Evolutionary conservation across 805 yeast genomes (phyloP), one percentile per base, ranked within the genome.

Genomic region (Ascoidea tarda): DNA sequence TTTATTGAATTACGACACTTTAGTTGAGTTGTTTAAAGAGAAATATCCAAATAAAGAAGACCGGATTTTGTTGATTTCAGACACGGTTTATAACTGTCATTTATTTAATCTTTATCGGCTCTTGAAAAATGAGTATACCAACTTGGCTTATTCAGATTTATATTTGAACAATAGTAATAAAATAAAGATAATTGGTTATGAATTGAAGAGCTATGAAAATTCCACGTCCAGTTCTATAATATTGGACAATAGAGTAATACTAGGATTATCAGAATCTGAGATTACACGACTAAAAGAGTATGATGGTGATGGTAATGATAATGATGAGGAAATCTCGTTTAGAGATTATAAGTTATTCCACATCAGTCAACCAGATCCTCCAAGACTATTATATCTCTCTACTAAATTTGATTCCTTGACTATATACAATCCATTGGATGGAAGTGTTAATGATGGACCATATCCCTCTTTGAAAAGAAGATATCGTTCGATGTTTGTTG

Each of bases 401-500:
- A 88, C 98, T 0, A 72, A 78, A 47, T 89, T 90, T 60, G 62
- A 68, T 5, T 67, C 77, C 0, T 73, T 84, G 0, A 65, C 79
- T 0, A 53, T 79, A 0, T 77, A 70, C 57, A 78, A 84, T 52
- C 72, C 83, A 1, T 49, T 56, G 0, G 51, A 63, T 1, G 53
- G 63, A 12, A 54, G 63, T 0, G 52, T 72, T 1, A 59, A 66
- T 0, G 67, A 68, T 46, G 90, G 89, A 0, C 90, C 95, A 1
- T 79, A 74, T 59, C 89, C 95, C 0, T 82, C 88, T 8, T 69
- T 93, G 52, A 83, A 82, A 83, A 82, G 83, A 59, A 75, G 99
- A 44, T 93, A 93, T 63, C 75, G 84, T 56, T 81, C 76, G 60
- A 88, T 93, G 87, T 91, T 86, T 62, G 72, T 83, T 62, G 96